Conservation (phyloP, 345 rosid species). For the Capsella bursapastoris region DNA sequence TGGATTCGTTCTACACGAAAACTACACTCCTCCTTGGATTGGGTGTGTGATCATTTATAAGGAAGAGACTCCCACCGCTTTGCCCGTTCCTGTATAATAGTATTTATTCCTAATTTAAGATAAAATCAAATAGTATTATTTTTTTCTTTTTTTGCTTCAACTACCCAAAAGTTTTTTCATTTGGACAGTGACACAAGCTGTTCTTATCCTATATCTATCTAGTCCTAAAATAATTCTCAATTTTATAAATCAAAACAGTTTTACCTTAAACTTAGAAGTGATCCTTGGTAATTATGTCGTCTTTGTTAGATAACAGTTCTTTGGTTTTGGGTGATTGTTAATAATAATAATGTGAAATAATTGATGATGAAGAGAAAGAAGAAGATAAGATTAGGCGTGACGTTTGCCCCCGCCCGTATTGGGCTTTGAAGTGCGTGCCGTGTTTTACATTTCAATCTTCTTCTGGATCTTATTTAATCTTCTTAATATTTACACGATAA, state of each 20-base stretch:
- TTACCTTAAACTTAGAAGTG: neutral
- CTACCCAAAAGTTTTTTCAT: neutral
- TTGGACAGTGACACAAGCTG: constrained; percentile 5
- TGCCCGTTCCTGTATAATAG: neutral
- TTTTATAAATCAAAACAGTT: constrained; percentile 10
- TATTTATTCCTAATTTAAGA: neutral
- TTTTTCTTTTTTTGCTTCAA: constrained; percentile 12
- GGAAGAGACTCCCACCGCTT: constrained; percentile 34
- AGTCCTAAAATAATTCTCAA: neutral
- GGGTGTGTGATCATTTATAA: constrained; percentile 26
- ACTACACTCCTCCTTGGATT: constrained; percentile 1
- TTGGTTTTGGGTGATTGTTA: neutral
- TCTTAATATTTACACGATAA: neutral
- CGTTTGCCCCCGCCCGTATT: constrained; percentile 41
- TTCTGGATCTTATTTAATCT: neutral
- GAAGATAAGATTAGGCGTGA: constrained; percentile 41
- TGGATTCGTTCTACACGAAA: constrained; percentile 33
- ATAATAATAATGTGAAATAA: neutral
- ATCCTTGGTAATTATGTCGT: too few relatives aligned
- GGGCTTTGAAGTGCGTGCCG: constrained; percentile 43
- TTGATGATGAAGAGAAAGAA: neutral
- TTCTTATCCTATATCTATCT: neutral
- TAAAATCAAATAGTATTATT: neutral
- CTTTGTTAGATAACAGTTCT: neutral
- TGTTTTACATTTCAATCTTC: constrained; percentile 23